Conservation (phyloP, 257 asterid genomes). For the Pogostemon cablin region DNA sequence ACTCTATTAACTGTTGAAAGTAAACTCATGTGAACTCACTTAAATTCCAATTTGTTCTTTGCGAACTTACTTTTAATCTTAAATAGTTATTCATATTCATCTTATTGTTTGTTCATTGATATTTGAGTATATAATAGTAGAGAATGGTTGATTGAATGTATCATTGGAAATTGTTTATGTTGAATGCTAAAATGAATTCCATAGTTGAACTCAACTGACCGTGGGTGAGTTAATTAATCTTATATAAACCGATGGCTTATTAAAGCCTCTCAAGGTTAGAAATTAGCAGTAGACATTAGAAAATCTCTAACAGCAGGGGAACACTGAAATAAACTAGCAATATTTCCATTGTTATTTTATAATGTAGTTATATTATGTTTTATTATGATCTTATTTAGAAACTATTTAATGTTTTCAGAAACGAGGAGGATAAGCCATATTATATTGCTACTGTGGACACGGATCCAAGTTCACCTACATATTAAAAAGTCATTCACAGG, state of each 20-base stretch:
- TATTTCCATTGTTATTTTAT: too few relatives aligned
- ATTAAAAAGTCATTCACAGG: slow-evolving; percentile 80
- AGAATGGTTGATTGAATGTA: not conserved
- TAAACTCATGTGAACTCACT: slow-evolving; percentile 4
- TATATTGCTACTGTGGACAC: slow-evolving; percentile 88
- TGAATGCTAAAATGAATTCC: not conserved
- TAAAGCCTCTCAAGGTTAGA: not conserved
- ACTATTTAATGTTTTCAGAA: slow-evolving; percentile 44
- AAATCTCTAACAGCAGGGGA: not conserved
- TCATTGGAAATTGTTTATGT: not conserved
- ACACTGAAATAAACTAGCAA: too few relatives aligned
- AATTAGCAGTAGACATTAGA: not conserved
- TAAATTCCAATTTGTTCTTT: too few relatives aligned
- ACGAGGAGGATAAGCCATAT: slow-evolving; percentile 88
- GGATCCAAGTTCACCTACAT: slow-evolving; percentile 86
- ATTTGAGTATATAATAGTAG: too few relatives aligned
- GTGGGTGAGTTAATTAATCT: not conserved
- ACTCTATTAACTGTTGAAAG: not conserved
- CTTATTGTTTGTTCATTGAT: too few relatives aligned
- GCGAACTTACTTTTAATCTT: too few relatives aligned
- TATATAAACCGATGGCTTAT: not conserved
- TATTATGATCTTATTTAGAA: not conserved
- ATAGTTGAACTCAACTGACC: not conserved
- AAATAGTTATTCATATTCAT: too few relatives aligned
- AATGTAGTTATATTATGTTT: not conserved